phyloP scores from a whole-genome alignment of 1,284 basidiomycete species.

The Trichosporon sp. region DNA sequence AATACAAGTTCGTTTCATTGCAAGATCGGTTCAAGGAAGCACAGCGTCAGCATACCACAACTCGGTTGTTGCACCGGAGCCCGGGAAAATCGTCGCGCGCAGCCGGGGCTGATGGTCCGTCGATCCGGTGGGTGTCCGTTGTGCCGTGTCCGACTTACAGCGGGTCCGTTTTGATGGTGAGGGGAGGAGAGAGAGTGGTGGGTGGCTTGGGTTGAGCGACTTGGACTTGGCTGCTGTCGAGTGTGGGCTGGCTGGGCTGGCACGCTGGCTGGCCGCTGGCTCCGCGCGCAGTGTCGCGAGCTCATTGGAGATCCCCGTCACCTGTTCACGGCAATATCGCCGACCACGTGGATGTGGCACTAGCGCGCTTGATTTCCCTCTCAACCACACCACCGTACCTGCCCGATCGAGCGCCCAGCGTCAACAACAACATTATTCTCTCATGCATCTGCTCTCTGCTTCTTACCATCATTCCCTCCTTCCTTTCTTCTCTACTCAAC shows the following conservation, averaged over 20 bases:
- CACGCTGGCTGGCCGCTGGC: conserved; percentile 7
- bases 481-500: not conserved
- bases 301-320: conserved; percentile 15
- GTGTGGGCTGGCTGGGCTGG: conserved; percentile 12
- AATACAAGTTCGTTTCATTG: not conserved
- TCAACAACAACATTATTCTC: conserved; percentile 18
- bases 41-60: conserved; percentile 16
- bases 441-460: not conserved
- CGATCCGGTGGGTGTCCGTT: not conserved
- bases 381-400: not conserved
- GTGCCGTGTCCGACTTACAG: conserved; percentile 11
- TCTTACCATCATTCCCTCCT: not conserved
- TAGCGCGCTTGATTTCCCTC: conserved; percentile 31
- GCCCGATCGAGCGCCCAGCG: not conserved
- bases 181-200: conserved; percentile 16
- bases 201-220: not conserved
- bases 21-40: conserved; percentile 5
- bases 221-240: conserved; percentile 13
- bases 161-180: conserved; percentile 23
- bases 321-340: conserved; percentile 17
- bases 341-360: conserved; percentile 23
- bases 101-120: not conserved
- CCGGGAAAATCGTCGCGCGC: not conserved
- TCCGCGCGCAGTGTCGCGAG: conserved; percentile 8
- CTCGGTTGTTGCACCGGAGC: not conserved